A percentile compares a stretch with the other conserved stretches of the same genome.
phyloP scores from a whole-genome alignment of 805 yeast genomes.

The Sugiyamaella marilandica region DNA sequence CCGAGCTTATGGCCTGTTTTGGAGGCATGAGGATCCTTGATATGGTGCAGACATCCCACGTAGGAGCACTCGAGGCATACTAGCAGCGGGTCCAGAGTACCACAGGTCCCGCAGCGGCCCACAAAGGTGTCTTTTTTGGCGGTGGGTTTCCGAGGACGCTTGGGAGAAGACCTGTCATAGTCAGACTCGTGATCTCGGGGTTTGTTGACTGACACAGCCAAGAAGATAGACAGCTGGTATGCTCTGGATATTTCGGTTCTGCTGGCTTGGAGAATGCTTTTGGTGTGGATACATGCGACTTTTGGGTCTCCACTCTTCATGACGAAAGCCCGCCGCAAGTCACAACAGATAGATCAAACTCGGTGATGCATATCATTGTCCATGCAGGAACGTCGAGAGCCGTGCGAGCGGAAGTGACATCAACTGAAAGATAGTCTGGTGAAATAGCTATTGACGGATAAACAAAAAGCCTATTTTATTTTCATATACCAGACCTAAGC shows the following conservation, averaged over 20 bases:
- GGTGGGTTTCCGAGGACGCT: no score
- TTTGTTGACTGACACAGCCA: neutral
- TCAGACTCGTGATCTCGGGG: neutral
- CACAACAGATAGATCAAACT: neutral
- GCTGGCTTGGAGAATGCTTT: neutral
- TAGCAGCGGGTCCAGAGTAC: constrained; percentile 5
- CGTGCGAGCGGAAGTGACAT: no score
- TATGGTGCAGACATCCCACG: constrained; percentile 18
- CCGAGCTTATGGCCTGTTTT: constrained; percentile 40
- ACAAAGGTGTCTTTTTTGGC: neutral
- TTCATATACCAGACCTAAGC: no score
- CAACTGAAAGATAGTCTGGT: no score
- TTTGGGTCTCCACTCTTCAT: neutral
- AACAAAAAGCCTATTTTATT: no score
- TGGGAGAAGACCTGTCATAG: no score
- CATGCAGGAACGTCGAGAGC: neutral
- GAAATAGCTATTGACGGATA: no score
- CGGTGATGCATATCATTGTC: neutral
- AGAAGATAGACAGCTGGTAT: neutral
- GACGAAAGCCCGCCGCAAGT: neutral
- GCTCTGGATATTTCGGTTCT: neutral
- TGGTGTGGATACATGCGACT: neutral
- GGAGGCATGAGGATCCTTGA: constrained; percentile 11
- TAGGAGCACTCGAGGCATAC: constrained; percentile 21
- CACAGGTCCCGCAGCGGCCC: constrained; percentile 10